Conservation (phyloP, 345 rosid species). For the Barbarea vulgaris region DNA sequence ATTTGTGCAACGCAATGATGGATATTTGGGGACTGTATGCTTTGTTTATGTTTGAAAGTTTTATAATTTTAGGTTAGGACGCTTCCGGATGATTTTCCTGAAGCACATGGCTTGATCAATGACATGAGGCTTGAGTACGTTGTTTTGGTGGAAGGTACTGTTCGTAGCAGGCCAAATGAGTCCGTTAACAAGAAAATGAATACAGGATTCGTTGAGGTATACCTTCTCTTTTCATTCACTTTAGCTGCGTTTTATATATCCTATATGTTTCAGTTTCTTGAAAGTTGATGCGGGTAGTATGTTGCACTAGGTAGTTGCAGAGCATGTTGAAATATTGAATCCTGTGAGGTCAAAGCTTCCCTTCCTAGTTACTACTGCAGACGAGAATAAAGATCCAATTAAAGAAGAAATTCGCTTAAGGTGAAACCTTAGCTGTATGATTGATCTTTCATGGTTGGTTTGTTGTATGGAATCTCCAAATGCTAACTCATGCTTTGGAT, state of each 20-base stretch:
- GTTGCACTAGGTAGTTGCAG: conserved; percentile 71
- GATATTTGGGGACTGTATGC: conserved; percentile 11
- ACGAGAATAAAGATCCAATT: conserved; percentile 72
- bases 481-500: conserved; percentile 17
- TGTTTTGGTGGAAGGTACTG: conserved; percentile 73
- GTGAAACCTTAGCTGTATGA: conserved; percentile 41
- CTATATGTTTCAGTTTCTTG: not conserved
- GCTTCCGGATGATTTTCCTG: conserved; percentile 80
- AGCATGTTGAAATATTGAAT: conserved; percentile 81
- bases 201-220: conserved; percentile 82
- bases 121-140: conserved; percentile 86
- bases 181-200: conserved; percentile 84
- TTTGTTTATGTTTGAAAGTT: conserved; percentile 3
- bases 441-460: conserved; percentile 13
- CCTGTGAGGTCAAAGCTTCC: conserved; percentile 84
- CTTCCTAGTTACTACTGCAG: conserved; percentile 74
- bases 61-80: conserved; percentile 60
- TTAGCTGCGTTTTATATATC: not conserved
- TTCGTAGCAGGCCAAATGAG: conserved; percentile 72
- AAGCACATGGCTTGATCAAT: conserved; percentile 69
- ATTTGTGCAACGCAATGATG: not conserved
- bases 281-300: conserved; percentile 18
- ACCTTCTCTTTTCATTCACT: conserved; percentile 18
- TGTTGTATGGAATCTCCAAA: conserved; percentile 1
- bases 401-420: conserved; percentile 94